Evolutionary conservation across 2,329 filamentous ascomycete genomes (phyloP).

Genomic region (Clonostachys rosea): DNA sequence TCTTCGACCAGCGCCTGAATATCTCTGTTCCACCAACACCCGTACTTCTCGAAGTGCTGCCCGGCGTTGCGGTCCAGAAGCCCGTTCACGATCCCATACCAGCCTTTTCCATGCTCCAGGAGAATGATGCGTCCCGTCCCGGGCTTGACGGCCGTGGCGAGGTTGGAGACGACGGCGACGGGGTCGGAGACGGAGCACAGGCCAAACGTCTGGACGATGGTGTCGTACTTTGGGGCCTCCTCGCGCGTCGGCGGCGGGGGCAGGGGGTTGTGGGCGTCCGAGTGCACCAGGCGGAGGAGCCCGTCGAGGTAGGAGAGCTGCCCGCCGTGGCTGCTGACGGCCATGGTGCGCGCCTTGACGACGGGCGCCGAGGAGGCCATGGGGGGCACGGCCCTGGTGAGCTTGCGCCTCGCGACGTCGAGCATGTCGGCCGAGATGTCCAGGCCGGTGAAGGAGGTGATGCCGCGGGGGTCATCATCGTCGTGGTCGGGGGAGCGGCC

Average conservation of each 20-base stretch:
- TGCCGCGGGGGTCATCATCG: constrained; percentile 11
- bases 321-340: constrained; percentile 21
- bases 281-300: constrained; percentile 40
- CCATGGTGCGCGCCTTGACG: constrained; percentile 23
- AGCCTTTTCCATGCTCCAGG: constrained; percentile 58
- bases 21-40: constrained; percentile 67
- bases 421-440: constrained; percentile 60
- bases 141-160: constrained; percentile 47
- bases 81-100: constrained; percentile 48
- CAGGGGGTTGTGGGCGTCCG: constrained; percentile 39
- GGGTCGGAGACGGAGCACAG: constrained; percentile 59
- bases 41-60: constrained; percentile 53
- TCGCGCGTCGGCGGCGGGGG: constrained; percentile 31
- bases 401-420: constrained; percentile 48
- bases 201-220: constrained; percentile 59
- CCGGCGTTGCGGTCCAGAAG: constrained; percentile 50
- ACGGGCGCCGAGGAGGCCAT: constrained; percentile 22
- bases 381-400: constrained; percentile 36
- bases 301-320: constrained; percentile 31
- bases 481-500: too few relatives aligned
- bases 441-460: constrained; percentile 56
- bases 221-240: constrained; percentile 46
- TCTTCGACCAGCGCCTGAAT: constrained; percentile 49
- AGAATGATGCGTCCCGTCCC: constrained; percentile 55
- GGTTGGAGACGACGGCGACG: constrained; percentile 43